Base-by-base conservation (phyloP, 129 eudicot genomes). In the Flaveria ramosissima region DNA sequence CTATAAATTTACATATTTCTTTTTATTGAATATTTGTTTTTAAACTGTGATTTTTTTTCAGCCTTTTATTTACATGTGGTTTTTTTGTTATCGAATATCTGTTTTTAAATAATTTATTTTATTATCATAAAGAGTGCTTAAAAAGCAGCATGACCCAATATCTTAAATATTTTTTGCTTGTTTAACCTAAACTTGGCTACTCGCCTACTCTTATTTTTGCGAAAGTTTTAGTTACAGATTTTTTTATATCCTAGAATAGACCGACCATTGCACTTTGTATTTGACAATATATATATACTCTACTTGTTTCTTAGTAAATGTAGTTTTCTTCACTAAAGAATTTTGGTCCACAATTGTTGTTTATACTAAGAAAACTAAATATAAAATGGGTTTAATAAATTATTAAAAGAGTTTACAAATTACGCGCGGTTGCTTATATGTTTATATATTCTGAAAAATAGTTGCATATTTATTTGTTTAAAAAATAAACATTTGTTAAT, bases 241-340 rank as follows among this genome's bases (percentile, higher is more conserved):
- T 5, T 55, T 55, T 55, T 55, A n/a, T 55, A n/a, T 56, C 62
- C 14, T 56, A 56, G 62, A 19, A 56, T 56, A 56, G 62, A 56
- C 62, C 62, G 62, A 1, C 23, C 39, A 15, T 17, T 56, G 45
- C 12, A 80, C 70, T 72, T 80, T 46, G 79, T 55, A 73, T 66
- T 52, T 36, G 8, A 73, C 78, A 74, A 53, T 55, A 26, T 73
- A 36, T 32, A 47, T 17, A 32, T 21, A 12, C 9, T 59, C 52
- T 23, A 32, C 67, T 71, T 71, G 77, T 62, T 79, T 79, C 13
- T 72, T 50, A 36, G 83, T 15, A 65, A 52, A 24, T 56, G 11
- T 55, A 72, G 36, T 64, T 55, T 72, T 63, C 78, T 6, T 72
- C 45, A 19, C 20, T n/a, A 30, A 50, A 63, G 42, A 50, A 63